A percentile compares a stretch with the other conserved stretches of the same genome.
These are phyloP conservation scores for Boechera stricta DNA, from an alignment of 345 rosid genomes.

Conservation along the genomic window DNA sequence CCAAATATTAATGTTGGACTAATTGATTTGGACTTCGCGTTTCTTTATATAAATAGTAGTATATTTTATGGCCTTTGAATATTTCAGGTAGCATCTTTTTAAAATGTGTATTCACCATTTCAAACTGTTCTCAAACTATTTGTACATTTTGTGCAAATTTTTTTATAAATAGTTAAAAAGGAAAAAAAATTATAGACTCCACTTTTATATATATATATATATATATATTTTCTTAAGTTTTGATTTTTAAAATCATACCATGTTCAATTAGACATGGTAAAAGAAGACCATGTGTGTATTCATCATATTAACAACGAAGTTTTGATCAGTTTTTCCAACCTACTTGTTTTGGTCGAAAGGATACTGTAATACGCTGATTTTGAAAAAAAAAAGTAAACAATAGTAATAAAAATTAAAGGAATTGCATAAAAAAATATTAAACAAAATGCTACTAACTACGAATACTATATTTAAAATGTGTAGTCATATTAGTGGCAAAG, in stretches of 20 bases:
- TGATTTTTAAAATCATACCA: background rate
- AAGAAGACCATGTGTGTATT: background rate
- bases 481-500: constrained; percentile 10
- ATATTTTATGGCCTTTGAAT: constrained; percentile 4
- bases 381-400: background rate
- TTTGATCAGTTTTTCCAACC: constrained; percentile 11
- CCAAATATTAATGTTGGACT: constrained; percentile 26
- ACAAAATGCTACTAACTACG: background rate
- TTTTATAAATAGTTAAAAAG: background rate
- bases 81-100: constrained; percentile 26
- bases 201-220: too few species aligned
- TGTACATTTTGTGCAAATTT: background rate
- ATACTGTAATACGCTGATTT: constrained; percentile 27
- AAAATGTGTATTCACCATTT: constrained; percentile 13
- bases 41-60: constrained; percentile 14
- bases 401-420: background rate
- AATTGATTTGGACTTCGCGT: constrained; percentile 34
- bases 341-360: constrained; percentile 22
- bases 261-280: background rate
- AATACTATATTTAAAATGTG: background rate
- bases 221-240: background rate
- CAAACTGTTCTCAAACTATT: background rate
- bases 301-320: constrained; percentile 12
- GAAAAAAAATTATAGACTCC: background rate
- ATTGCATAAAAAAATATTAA: background rate